A percentile compares a stretch with the other conserved stretches of the same genome.
Evolutionary conservation across 2,329 filamentous ascomycete species (phyloP).

Genomic region (Blastomyces gilchristii): DNA sequence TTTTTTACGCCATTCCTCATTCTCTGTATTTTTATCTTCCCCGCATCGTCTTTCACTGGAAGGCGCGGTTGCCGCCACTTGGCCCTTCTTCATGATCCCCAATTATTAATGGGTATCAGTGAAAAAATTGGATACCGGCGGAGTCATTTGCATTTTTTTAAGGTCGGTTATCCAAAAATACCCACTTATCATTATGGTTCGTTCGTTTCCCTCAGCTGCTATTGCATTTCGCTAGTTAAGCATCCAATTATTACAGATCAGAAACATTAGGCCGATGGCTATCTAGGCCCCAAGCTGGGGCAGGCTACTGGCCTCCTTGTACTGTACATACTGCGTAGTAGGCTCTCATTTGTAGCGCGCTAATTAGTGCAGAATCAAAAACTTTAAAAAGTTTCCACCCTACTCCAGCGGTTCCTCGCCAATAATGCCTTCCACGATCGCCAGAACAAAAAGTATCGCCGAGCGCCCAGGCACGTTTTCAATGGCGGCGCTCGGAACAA

Average conservation of each 20-base stretch:
- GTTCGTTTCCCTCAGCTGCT: neutral
- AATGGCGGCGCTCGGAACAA: neutral
- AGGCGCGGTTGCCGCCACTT: constrained; percentile 1
- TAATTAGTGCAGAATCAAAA: neutral
- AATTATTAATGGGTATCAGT: neutral
- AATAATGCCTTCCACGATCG: neutral
- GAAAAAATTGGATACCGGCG: neutral
- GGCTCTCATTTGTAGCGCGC: neutral
- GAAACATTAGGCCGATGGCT: constrained; percentile 1
- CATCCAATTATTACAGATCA: constrained; percentile 1
- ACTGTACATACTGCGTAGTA: too few species aligned
- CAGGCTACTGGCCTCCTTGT: neutral
- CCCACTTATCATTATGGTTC: neutral
- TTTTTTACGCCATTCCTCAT: neutral
- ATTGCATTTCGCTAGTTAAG: neutral
- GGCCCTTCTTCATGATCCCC: neutral
- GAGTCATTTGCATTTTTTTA: neutral
- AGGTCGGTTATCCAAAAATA: neutral
- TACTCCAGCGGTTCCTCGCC: neutral
- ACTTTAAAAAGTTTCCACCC: neutral
- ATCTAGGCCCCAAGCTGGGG: neutral
- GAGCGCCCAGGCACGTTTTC: neutral
- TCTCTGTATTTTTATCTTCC: neutral
- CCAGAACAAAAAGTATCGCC: neutral
- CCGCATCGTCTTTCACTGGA: neutral